Evolutionary conservation across 2,329 filamentous ascomycete species (phyloP).

Genomic region (Cyphellophora attinorum): DNA sequence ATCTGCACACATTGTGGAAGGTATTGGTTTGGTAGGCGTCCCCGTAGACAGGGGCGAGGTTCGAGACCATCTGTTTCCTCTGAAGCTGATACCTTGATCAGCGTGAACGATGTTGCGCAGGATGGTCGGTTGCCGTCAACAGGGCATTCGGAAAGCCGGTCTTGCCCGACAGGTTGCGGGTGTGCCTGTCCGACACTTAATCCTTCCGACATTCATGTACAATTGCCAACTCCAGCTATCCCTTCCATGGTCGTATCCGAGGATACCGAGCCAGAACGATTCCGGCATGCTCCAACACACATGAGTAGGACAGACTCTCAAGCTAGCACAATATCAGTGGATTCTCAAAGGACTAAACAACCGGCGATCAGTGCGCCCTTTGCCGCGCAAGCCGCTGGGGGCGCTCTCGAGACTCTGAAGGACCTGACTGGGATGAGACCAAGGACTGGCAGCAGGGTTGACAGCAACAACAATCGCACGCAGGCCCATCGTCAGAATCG

Average conservation of each 20-base stretch:
- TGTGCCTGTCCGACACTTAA: slow-evolving; percentile 33
- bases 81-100: slow-evolving; percentile 1
- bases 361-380: too few relatives aligned
- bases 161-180: slow-evolving; percentile 38
- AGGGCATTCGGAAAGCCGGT: too few relatives aligned
- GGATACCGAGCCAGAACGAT: not conserved
- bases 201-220: slow-evolving; percentile 21
- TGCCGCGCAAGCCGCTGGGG: slow-evolving; percentile 6
- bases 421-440: slow-evolving; percentile 9
- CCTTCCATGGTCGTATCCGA: slow-evolving; percentile 2
- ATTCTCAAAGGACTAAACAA: slow-evolving; percentile 4
- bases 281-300: not conserved
- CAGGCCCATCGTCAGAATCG: too few relatives aligned
- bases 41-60: not conserved
- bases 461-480: too few relatives aligned
- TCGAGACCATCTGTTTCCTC: not conserved
- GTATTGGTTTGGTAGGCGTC: slow-evolving; percentile 27
- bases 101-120: slow-evolving; percentile 1
- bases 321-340: slow-evolving; percentile 2
- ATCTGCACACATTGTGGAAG: slow-evolving; percentile 36
- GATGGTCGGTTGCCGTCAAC: too few relatives aligned
- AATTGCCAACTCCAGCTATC: slow-evolving; percentile 24
- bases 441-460: slow-evolving; percentile 2
- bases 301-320: slow-evolving; percentile 1
- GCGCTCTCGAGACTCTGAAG: slow-evolving; percentile 12